These are phyloP conservation scores for Kwoniella bestiolae DNA, from an alignment of 768 basidiomycete genomes.

Conservation along the genomic window DNA sequence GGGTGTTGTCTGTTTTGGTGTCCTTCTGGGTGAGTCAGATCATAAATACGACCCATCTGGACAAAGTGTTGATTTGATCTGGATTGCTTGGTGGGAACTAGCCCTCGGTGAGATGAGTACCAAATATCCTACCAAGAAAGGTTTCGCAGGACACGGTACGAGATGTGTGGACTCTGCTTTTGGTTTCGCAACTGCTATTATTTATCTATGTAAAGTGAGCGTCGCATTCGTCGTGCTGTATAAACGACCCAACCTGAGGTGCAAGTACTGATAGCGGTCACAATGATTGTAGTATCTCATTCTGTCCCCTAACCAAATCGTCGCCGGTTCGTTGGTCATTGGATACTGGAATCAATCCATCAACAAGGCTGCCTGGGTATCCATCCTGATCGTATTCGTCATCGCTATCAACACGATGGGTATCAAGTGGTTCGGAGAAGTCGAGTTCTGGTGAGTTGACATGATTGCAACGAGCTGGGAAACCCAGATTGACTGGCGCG, in stretches of 20 bases:
- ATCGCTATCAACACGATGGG: conserved; percentile 38
- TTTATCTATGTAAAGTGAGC: conserved; percentile 30
- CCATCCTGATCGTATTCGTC: conserved; percentile 36
- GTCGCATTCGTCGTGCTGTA: no score
- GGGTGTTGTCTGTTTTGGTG: background rate
- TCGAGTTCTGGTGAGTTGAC: conserved; percentile 18
- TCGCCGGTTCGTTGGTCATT: conserved; percentile 43
- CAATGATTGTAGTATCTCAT: conserved; percentile 55
- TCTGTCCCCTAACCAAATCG: conserved; percentile 57
- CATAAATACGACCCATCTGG: no score
- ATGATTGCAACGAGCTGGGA: background rate
- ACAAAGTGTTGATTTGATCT: no score
- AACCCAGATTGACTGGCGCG: conserved; percentile 41
- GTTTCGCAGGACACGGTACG: conserved; percentile 55
- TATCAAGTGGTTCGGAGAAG: conserved; percentile 31
- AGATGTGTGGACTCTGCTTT: conserved; percentile 49
- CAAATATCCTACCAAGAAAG: conserved; percentile 48
- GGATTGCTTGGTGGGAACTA: no score
- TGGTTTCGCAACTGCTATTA: conserved; percentile 35
- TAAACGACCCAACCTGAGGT: no score
- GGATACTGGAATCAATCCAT: conserved; percentile 22
- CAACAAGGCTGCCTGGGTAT: conserved; percentile 22
- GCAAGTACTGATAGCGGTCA: no score
- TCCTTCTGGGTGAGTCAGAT: conserved; percentile 7
- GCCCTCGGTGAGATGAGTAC: conserved; percentile 54